These are phyloP conservation scores for Bruguiera hainesii DNA, from an alignment of 441 rosid genomes.

Conservation along the genomic window DNA sequence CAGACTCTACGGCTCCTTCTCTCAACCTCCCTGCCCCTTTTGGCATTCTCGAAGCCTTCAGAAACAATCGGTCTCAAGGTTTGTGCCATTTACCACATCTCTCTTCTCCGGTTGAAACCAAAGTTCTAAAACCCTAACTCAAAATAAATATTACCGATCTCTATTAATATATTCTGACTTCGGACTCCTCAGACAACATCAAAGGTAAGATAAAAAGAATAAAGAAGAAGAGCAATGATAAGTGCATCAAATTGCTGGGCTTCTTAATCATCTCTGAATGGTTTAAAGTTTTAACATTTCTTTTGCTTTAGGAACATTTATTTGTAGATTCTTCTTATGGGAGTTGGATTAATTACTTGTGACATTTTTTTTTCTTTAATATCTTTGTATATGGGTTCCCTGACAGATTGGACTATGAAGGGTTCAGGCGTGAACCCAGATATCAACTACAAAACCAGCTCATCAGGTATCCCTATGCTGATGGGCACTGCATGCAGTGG, in stretches of 20 bases:
- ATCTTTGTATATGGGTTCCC: neutral
- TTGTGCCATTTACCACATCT: neutral
- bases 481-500: conserved; percentile 51
- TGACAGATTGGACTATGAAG: conserved; percentile 67
- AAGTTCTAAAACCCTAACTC: conserved; percentile 24
- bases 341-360: neutral
- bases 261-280: conserved; percentile 1
- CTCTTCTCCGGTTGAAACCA: conserved; percentile 15
- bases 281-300: neutral
- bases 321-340: neutral
- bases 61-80: conserved; percentile 64
- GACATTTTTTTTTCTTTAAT: neutral
- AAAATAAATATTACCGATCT: neutral
- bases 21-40: conserved; percentile 41
- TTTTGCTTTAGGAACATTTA: neutral
- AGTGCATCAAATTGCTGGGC: neutral
- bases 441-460: conserved; percentile 20
- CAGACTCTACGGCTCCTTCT: conserved; percentile 37
- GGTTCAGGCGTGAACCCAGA: conserved; percentile 33
- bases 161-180: too few relatives aligned
- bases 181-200: too few relatives aligned
- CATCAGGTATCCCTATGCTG: conserved; percentile 30
- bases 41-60: conserved; percentile 61
- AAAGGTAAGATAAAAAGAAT: too few relatives aligned
- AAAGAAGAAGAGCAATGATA: neutral